Conservation (phyloP, 2,329 filamentous ascomycete species). For the Waltergamsia citrina region DNA sequence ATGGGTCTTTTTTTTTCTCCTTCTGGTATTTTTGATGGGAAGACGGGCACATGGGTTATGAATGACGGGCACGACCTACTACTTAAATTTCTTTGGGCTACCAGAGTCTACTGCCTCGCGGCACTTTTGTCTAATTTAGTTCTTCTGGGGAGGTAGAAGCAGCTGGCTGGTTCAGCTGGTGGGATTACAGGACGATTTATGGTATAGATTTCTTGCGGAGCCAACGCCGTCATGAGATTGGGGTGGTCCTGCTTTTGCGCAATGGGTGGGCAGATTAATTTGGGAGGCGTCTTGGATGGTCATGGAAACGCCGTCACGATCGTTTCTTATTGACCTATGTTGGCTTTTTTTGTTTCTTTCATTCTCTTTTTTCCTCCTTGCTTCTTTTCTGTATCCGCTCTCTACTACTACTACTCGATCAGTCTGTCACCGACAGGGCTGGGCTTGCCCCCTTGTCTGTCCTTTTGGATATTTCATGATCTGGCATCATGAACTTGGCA, state of each 20-base stretch:
- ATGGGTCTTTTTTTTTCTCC: slow-evolving; percentile 5
- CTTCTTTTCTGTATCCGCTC: background rate
- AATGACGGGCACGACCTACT: too few species aligned
- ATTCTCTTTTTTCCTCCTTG: slow-evolving; percentile 4
- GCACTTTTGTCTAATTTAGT: slow-evolving; percentile 9
- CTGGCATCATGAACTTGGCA: slow-evolving; percentile 1
- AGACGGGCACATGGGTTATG: too few species aligned
- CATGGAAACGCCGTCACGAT: background rate
- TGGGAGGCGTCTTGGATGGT: background rate
- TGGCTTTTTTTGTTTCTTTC: background rate
- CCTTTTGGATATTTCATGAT: background rate
- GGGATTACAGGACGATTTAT: background rate
- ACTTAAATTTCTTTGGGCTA: slow-evolving; percentile 15
- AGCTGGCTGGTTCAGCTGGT: slow-evolving; percentile 8
- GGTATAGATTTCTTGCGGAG: slow-evolving; percentile 2
- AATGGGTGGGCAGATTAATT: background rate
- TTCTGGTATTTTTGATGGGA: slow-evolving; percentile 1
- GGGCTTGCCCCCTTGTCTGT: background rate
- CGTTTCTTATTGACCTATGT: background rate
- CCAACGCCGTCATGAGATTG: background rate
- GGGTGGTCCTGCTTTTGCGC: background rate
- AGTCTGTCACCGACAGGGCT: too few species aligned
- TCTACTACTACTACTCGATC: too few species aligned
- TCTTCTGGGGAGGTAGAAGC: background rate
- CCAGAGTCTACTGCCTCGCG: slow-evolving; percentile 15